Evolutionary conservation across 176 grass and related monocot species (phyloP).

Genomic region (Bromus sterilis): DNA sequence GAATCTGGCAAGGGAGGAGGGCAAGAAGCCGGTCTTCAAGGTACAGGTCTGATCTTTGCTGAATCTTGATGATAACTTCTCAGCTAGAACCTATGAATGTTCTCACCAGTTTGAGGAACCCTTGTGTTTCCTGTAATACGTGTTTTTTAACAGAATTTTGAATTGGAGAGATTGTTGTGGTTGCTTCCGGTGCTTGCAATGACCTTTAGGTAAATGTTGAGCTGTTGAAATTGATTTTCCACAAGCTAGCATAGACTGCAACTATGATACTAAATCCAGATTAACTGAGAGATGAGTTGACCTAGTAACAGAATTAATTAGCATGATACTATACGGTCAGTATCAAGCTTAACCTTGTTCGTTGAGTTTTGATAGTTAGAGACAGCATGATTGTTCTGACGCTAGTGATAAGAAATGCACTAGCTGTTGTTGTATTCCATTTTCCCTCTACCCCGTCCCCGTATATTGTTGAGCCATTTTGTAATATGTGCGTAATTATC

Average conservation of each 20-base stretch:
- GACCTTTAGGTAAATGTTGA: background rate
- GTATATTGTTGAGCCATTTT: background rate
- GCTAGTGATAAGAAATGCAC: too few relatives aligned
- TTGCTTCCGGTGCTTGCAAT: background rate
- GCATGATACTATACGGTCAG: background rate
- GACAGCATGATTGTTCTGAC: too few relatives aligned
- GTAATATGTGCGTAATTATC: background rate
- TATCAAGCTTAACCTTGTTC: too few relatives aligned
- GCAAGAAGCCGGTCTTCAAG: background rate
- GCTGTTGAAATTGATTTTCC: background rate
- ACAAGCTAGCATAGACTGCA: background rate
- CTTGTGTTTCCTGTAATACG: background rate
- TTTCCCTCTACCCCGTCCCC: too few relatives aligned
- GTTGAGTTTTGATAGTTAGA: too few relatives aligned
- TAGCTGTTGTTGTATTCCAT: too few relatives aligned
- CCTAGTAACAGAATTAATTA: background rate
- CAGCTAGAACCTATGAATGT: background rate
- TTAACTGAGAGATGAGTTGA: background rate
- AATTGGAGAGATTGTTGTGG: background rate
- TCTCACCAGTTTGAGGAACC: background rate
- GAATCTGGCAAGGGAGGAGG: background rate
- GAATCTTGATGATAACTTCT: background rate
- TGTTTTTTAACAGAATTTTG: background rate
- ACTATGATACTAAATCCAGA: background rate
- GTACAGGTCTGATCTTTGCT: background rate